Conservation (phyloP, 352 stramenopile species). For the Phytopythium boreale region DNA sequence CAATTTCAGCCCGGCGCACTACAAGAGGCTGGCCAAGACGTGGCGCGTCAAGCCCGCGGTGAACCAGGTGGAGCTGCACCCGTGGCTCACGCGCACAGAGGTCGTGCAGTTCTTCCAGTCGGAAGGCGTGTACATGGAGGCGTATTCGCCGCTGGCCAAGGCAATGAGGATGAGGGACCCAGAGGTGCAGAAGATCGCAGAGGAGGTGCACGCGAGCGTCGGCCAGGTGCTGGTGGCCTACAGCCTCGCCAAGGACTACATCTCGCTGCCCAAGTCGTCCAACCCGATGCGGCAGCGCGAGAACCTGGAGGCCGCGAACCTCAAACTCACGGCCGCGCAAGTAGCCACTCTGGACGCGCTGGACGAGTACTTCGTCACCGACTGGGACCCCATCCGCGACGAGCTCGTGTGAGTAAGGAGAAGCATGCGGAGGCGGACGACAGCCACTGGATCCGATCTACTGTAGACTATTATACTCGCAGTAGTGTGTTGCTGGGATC, state of each 20-base stretch:
- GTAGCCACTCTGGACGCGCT: slow-evolving; percentile 21
- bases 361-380: slow-evolving; percentile 18
- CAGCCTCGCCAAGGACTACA: slow-evolving; percentile 28
- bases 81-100: slow-evolving; percentile 35
- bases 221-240: slow-evolving; percentile 38
- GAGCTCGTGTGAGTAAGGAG: background rate
- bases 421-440: too few species aligned
- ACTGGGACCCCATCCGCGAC: slow-evolving; percentile 24
- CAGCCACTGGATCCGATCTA: too few species aligned
- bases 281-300: slow-evolving; percentile 20
- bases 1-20: slow-evolving; percentile 73
- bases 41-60: slow-evolving; percentile 32
- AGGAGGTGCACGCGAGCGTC: slow-evolving; percentile 11
- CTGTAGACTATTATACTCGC: too few species aligned
- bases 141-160: slow-evolving; percentile 27
- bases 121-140: slow-evolving; percentile 20
- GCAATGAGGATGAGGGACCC: slow-evolving; percentile 19
- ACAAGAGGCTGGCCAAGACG: slow-evolving; percentile 51
- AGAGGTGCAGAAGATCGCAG: slow-evolving; percentile 18
- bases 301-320: slow-evolving; percentile 25
- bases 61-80: slow-evolving; percentile 59
- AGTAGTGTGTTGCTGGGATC: too few species aligned
- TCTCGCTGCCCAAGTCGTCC: slow-evolving; percentile 45
- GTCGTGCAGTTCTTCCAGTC: slow-evolving; percentile 34
- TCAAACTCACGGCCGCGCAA: slow-evolving; percentile 12